phyloP scores from a whole-genome alignment of 176 grass and related monocot species.

The Carex pumila region DNA sequence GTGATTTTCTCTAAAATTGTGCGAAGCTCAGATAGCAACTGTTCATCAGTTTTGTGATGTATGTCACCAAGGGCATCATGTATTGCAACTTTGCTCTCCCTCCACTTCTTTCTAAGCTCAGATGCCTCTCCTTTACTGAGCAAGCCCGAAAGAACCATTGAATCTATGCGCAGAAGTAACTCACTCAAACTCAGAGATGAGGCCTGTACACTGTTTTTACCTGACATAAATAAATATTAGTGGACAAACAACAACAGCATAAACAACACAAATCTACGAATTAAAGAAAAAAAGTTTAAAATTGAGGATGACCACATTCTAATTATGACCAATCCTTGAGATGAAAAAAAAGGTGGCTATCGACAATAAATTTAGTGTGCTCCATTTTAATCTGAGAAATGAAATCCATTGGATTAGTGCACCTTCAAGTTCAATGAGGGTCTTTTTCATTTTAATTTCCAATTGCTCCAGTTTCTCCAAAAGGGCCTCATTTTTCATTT shows the following conservation, averaged over 20 bases:
- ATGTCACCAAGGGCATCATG: constrained; percentile 23
- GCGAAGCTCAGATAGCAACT: constrained; percentile 37
- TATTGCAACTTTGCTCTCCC: constrained; percentile 24
- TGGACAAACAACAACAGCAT: constrained; percentile 25
- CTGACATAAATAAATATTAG: not conserved
- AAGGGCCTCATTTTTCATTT: constrained; percentile 28
- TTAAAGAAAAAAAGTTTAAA: not conserved
- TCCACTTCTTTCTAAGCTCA: constrained; percentile 42
- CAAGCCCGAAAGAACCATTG: constrained; percentile 38
- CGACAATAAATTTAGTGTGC: not conserved
- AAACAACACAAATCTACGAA: not conserved
- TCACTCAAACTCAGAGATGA: constrained; percentile 28
- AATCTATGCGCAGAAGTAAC: constrained; percentile 42
- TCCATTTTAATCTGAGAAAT: not conserved
- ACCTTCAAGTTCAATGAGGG: not conserved
- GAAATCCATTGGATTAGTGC: not conserved
- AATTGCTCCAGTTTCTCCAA: constrained; percentile 30
- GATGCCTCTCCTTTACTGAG: constrained; percentile 33
- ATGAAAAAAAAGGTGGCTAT: not conserved
- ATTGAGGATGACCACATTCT: not conserved
- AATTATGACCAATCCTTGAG: not conserved
- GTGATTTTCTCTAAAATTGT: constrained; percentile 31
- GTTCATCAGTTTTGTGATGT: constrained; percentile 27
- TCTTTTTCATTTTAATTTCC: constrained; percentile 13
- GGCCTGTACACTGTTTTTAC: not conserved